Evolutionary conservation across 2,329 filamentous ascomycete species (phyloP), one percentile per base, ranked within the genome.

Genomic region (Metarhizium humberi): DNA sequence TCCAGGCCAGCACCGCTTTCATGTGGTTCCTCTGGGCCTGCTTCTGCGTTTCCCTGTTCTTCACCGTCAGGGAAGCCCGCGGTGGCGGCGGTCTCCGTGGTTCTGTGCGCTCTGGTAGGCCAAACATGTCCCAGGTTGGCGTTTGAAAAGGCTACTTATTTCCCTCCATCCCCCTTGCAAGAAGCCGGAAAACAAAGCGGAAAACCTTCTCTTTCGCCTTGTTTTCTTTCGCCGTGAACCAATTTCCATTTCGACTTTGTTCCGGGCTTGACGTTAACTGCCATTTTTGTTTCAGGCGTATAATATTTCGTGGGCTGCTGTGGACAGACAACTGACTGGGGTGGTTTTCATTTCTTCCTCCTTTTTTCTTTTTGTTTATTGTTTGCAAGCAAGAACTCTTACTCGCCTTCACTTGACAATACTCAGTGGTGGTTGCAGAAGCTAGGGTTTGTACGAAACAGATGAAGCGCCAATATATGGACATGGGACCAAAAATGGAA

Each of bases 1-100:
- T 89, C 16, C 88, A 92, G 73, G 88, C 88, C 42, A 80, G 81
- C 59, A 82, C 81, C 38, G 86, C 82, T 42, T 92, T 92, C 73
- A 78, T 90, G 72, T 92, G 86, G 86, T 91, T 92, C 73, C 79
- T 89, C 51, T 89, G 86, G 68, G 78, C 74, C 43, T 75, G 79
- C 30, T 87, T 86, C 64, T 72, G 75, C 32, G 82, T 74, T 3
- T 77, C 78, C 45, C 67, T 84, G 48, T 73, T 81, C 65, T 77
- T 88, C 59, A 72, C 78, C 55, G 68, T 83, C 63, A 71, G 74
- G 57, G 76, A 78, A 56, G 75, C 78, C 62, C 77, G 82, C 45
- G 71, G 76, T 54, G 68, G 71, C 46, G 71, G 76, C 54, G 68
- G 71, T 56, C 52, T 66, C 46, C 71, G 73, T 53, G 73, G 76